A percentile compares a stretch with the other conserved stretches of the same genome.
These are phyloP conservation scores for Penicillium sp. DNA, from an alignment of 2,329 filamentous ascomycete genomes.

Conservation along the genomic window DNA sequence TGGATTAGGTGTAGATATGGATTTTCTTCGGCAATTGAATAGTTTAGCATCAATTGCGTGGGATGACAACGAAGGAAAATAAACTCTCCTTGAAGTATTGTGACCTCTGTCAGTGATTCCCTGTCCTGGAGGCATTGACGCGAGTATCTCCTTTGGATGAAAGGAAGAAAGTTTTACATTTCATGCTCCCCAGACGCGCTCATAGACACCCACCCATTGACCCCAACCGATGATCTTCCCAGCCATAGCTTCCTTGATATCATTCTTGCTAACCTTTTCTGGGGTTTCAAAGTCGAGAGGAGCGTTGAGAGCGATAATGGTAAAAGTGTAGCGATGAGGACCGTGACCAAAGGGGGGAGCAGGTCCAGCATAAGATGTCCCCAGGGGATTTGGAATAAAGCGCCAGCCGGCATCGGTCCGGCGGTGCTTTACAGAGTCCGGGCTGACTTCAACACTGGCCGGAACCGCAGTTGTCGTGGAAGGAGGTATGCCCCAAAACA, in stretches of 20 bases:
- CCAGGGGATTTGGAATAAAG: slow-evolving; percentile 31
- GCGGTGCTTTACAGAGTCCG: slow-evolving; percentile 6
- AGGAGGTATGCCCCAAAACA: slow-evolving; percentile 37
- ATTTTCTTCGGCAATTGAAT: neutral
- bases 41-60: neutral
- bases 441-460: slow-evolving; percentile 19
- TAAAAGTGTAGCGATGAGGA: slow-evolving; percentile 38
- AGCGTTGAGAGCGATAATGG: slow-evolving; percentile 34
- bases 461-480: slow-evolving; percentile 17
- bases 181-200: slow-evolving; percentile 25
- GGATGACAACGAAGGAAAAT: neutral
- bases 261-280: slow-evolving; percentile 28
- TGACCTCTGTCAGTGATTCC: neutral
- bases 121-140: no score
- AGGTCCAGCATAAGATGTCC: slow-evolving; percentile 31
- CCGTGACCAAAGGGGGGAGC: slow-evolving; percentile 37
- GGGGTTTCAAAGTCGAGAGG: slow-evolving; percentile 24
- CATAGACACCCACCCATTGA: slow-evolving; percentile 37
- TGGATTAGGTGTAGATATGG: neutral
- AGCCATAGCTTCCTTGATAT: slow-evolving; percentile 32
- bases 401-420: slow-evolving; percentile 33
- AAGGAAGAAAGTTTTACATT: no score
- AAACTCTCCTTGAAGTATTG: neutral
- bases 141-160: no score
- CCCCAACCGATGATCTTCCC: slow-evolving; percentile 38